A percentile compares a stretch with the other conserved stretches of the same genome.
phyloP scores from a whole-genome alignment of 2,329 filamentous ascomycete species.

The Ophiostoma himal-ulmi region DNA sequence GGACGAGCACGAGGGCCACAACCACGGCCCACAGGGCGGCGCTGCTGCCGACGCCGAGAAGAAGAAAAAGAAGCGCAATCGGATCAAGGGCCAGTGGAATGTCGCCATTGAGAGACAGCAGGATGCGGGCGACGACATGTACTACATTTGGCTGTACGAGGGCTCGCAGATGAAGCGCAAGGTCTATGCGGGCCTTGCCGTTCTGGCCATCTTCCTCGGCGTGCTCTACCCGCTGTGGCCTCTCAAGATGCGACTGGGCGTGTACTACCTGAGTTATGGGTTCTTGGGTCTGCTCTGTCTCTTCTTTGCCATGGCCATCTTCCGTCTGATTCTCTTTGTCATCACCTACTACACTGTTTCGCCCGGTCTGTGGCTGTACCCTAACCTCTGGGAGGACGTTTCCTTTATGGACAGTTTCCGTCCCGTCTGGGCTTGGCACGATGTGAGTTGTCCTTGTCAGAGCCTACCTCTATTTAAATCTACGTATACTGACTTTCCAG shows the following conservation, averaged over 20 bases:
- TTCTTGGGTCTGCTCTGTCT: conserved; percentile 82
- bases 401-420: conserved; percentile 97
- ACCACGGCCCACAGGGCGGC: conserved; percentile 39
- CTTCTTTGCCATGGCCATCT: conserved; percentile 97
- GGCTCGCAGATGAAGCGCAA: conserved; percentile 91
- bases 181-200: conserved; percentile 77
- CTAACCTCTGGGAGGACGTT: conserved; percentile 96
- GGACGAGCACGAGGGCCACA: conserved; percentile 63
- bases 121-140: conserved; percentile 76
- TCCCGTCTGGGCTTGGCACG: conserved; percentile 96
- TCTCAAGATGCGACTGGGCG: conserved; percentile 78
- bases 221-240: conserved; percentile 98
- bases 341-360: conserved; percentile 78
- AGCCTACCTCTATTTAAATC: conserved; percentile 14
- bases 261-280: conserved; percentile 96
- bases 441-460: conserved; percentile 52
- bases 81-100: conserved; percentile 92
- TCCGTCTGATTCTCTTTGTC: conserved; percentile 90
- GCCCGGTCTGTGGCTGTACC: conserved; percentile 95
- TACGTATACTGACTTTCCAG: conserved; percentile 24
- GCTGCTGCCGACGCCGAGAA: neutral
- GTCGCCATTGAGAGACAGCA: conserved; percentile 95
- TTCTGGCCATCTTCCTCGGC: conserved; percentile 76
- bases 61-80: conserved; percentile 67
- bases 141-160: conserved; percentile 97